Percentiles rank a stretch among this genome's conserved stretches.
These are phyloP conservation scores for Verticillium tricorpus DNA, from an alignment of 2,329 filamentous ascomycete species.

Conservation along the genomic window DNA sequence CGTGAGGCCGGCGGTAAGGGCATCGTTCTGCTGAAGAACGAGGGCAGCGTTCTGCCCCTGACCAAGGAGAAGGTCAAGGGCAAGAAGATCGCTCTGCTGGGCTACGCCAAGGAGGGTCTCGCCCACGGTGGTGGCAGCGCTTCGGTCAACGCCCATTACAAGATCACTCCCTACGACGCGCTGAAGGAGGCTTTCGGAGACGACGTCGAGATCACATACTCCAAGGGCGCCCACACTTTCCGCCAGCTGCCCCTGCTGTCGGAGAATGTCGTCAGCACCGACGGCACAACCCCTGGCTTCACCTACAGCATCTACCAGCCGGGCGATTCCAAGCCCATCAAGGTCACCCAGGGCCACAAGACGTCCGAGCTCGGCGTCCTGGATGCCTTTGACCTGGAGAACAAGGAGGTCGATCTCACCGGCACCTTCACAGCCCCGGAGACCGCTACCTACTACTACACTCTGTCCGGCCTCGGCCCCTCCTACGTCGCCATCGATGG, in stretches of 20 bases:
- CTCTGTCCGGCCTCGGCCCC: constrained; percentile 28
- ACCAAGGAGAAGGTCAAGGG: constrained; percentile 36
- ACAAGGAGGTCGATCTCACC: constrained; percentile 15
- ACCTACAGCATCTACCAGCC: constrained; percentile 20
- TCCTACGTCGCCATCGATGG: constrained; percentile 27
- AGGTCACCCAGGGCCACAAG: constrained; percentile 5
- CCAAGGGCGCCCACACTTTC: constrained; percentile 23
- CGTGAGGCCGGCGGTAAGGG: constrained; percentile 52
- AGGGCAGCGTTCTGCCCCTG: constrained; percentile 57
- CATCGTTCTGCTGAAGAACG: constrained; percentile 71
- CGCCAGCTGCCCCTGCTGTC: constrained; percentile 26
- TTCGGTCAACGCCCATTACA: constrained; percentile 24
- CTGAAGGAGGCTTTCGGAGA: constrained; percentile 17
- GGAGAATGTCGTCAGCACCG: constrained; percentile 13
- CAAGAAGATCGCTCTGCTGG: constrained; percentile 41
- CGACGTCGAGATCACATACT: constrained; percentile 14
- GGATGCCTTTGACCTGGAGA: constrained; percentile 21
- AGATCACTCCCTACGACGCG: constrained; percentile 24
- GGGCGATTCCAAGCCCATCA: constrained; percentile 12
- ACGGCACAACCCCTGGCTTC: constrained; percentile 12
- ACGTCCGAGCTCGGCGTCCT: constrained; percentile 15
- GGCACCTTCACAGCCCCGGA: constrained; percentile 15
- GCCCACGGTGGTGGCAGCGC: constrained; percentile 28
- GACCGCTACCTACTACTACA: constrained; percentile 21
- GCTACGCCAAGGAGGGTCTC: constrained; percentile 39